phyloP scores from a whole-genome alignment of 2,329 filamentous ascomycete genomes.

The Leptographium flavum region DNA sequence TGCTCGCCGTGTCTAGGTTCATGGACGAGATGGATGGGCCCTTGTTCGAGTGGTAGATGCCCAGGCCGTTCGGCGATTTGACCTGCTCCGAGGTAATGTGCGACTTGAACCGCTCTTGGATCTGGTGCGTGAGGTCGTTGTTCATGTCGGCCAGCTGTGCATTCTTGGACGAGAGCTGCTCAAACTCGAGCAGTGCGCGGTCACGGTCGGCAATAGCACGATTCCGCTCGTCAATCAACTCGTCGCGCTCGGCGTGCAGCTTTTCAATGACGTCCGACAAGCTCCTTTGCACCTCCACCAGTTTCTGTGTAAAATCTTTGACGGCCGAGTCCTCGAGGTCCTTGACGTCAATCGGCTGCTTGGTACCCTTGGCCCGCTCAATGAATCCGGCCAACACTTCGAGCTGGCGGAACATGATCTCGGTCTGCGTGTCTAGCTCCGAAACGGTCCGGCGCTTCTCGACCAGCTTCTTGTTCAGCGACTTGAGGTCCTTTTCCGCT shows the following conservation, averaged over 20 bases:
- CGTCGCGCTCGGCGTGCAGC: slow-evolving; percentile 58
- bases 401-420: slow-evolving; percentile 87
- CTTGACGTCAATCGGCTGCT: slow-evolving; percentile 63
- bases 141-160: slow-evolving; percentile 89
- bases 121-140: slow-evolving; percentile 85
- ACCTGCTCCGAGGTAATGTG: slow-evolving; percentile 38
- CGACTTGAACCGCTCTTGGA: slow-evolving; percentile 83
- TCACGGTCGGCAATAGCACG: slow-evolving; percentile 76
- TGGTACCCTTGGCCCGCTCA: slow-evolving; percentile 70
- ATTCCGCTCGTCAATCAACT: slow-evolving; percentile 71
- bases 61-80: slow-evolving; percentile 34
- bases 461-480: slow-evolving; percentile 71
- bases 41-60: slow-evolving; percentile 39
- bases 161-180: slow-evolving; percentile 88
- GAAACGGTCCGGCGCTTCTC: slow-evolving; percentile 96
- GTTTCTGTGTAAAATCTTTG: slow-evolving; percentile 72
- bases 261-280: slow-evolving; percentile 45
- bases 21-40: slow-evolving; percentile 34
- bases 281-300: slow-evolving; percentile 45
- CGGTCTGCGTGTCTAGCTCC: slow-evolving; percentile 82
- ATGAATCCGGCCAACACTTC: slow-evolving; percentile 83
- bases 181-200: slow-evolving; percentile 87
- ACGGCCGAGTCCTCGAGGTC: slow-evolving; percentile 82
- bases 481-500: slow-evolving; percentile 51
- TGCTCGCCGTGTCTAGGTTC: slow-evolving; percentile 37